Conservation (phyloP, 345 rosid genomes). For the Eucalyptus pauciflora region DNA sequence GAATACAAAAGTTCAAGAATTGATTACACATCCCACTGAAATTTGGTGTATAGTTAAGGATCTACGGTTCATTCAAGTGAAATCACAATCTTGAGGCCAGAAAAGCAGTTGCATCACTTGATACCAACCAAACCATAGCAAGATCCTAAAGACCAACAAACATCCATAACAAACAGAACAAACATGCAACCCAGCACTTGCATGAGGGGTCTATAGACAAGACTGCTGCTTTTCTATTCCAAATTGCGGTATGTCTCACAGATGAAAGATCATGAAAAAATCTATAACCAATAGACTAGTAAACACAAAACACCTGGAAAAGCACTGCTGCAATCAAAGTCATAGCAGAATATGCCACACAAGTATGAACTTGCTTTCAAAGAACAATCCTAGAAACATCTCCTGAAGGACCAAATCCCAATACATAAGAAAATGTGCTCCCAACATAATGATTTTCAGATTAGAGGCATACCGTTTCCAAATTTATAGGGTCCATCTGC, state of each 20-base stretch:
- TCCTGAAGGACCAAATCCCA: neutral
- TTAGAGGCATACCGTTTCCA: conserved; percentile 55
- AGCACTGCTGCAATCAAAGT: neutral
- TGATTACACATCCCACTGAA: neutral
- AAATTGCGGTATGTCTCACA: neutral
- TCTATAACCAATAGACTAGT: neutral
- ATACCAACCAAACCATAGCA: neutral
- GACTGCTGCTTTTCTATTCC: neutral
- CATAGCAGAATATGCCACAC: neutral
- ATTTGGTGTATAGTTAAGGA: neutral
- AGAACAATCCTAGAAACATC: neutral
- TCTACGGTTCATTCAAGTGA: neutral
- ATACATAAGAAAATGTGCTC: neutral
- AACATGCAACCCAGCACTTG: neutral
- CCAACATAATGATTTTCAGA: neutral
- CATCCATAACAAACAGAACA: neutral
- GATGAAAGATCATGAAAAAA: neutral
- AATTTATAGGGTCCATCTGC: conserved; percentile 81
- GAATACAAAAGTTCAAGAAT: neutral
- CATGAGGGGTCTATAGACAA: neutral
- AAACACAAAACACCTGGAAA: neutral
- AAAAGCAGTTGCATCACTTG: neutral
- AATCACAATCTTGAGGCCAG: neutral
- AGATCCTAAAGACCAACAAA: neutral
- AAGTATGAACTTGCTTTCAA: neutral